Percentiles rank a stretch among this genome's conserved stretches.
phyloP scores from a whole-genome alignment of 495 filamentous ascomycete species.

The Penicillium argentinense region DNA sequence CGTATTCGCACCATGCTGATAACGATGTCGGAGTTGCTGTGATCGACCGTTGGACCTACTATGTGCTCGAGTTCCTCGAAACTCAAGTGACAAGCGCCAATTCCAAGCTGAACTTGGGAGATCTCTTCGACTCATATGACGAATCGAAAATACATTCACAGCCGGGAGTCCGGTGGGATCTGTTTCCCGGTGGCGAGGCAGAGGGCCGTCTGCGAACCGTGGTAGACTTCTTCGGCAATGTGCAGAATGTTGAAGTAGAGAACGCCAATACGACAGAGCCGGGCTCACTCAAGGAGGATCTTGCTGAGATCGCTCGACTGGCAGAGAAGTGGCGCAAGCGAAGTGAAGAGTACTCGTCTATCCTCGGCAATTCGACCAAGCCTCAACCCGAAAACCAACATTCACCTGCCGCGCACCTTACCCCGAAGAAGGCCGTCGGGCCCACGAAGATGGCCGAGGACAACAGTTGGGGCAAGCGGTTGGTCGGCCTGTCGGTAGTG shows the following conservation, averaged over 20 bases:
- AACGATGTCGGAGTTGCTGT: conserved; percentile 97
- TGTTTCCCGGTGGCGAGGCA: conserved; percentile 78
- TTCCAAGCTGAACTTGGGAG: conserved; percentile 83
- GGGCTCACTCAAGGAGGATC: conserved; percentile 67
- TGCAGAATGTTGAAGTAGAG: conserved; percentile 93
- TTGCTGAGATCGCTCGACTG: conserved; percentile 64
- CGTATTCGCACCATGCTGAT: conserved; percentile 95
- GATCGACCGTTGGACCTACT: conserved; percentile 98
- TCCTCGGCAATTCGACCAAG: conserved; percentile 36
- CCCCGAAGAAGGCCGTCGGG: conserved; percentile 38
- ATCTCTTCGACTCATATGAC: conserved; percentile 94
- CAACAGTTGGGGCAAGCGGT: conserved; percentile 67
- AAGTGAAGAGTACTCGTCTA: conserved; percentile 33
- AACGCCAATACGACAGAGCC: conserved; percentile 51
- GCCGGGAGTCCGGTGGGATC: conserved; percentile 89
- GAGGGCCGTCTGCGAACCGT: conserved; percentile 73
- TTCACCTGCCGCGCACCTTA: conserved; percentile 23
- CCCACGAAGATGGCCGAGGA: conserved; percentile 67
- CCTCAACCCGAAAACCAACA: conserved; percentile 21
- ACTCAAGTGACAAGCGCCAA: conserved; percentile 78
- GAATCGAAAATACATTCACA: conserved; percentile 90
- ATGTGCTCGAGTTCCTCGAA: conserved; percentile 96
- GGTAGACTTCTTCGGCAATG: conserved; percentile 98
- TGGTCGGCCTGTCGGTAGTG: conserved; percentile 62
- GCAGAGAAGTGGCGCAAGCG: conserved; percentile 48